Evolutionary conservation across 345 rosid species (phyloP).

Genomic region (Dipteronia sinensis): DNA sequence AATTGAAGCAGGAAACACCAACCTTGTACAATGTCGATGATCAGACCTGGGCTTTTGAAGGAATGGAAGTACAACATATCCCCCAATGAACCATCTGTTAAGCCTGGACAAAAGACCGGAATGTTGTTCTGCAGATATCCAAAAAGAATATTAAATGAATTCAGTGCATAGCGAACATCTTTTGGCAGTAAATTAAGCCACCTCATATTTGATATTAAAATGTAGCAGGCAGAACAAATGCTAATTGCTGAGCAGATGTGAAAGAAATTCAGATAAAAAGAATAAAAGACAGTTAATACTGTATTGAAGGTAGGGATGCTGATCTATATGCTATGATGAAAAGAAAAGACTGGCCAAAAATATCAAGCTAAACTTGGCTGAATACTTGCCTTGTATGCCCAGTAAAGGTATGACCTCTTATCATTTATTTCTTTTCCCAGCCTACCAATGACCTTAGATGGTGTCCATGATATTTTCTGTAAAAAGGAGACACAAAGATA

Average conservation of each 20-base stretch:
- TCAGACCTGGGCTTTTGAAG: constrained; percentile 57
- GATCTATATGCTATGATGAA: not conserved
- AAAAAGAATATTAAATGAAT: not conserved
- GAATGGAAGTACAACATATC: constrained; percentile 96
- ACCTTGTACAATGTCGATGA: constrained; percentile 80
- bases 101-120: constrained; percentile 91
- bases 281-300: not conserved
- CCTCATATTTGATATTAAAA: not conserved
- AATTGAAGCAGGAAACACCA: constrained; percentile 10
- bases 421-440: constrained; percentile 86
- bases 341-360: not conserved
- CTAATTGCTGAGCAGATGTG: not conserved
- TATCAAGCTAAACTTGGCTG: not conserved
- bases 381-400: constrained; percentile 85
- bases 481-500: constrained; percentile 21
- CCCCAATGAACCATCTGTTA: constrained; percentile 96
- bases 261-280: not conserved
- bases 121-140: constrained; percentile 66
- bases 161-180: not conserved
- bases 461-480: constrained; percentile 84
- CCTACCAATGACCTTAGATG: constrained; percentile 77
- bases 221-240: not conserved
- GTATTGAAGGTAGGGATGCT: not conserved
- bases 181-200: not conserved
- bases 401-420: constrained; percentile 84